These are phyloP conservation scores for Eucalyptus marginata DNA, from an alignment of 345 rosid species.

Conservation along the genomic window DNA sequence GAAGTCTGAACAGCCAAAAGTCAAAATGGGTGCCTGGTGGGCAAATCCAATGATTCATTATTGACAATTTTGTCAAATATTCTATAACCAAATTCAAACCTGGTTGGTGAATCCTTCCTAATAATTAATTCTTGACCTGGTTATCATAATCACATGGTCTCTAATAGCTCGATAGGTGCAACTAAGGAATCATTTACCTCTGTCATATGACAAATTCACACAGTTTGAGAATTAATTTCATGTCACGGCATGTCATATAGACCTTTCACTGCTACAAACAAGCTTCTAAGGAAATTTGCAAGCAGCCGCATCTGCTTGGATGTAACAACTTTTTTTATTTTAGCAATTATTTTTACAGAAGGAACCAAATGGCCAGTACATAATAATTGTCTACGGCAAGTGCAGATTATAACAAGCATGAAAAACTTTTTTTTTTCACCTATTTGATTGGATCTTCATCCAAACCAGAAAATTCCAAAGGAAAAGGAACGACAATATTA, in stretches of 20 bases:
- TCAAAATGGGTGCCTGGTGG: not conserved
- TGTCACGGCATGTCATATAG: not conserved
- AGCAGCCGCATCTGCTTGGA: not conserved
- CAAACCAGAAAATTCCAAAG: conserved; percentile 62
- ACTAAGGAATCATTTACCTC: not conserved
- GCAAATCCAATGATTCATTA: not conserved
- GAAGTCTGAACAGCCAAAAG: not conserved
- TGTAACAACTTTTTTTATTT: not conserved
- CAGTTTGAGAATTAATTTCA: not conserved
- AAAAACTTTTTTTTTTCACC: not conserved
- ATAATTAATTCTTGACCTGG: not conserved
- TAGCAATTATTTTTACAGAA: not conserved
- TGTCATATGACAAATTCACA: not conserved
- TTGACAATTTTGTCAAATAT: not conserved
- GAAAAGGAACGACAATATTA: not conserved
- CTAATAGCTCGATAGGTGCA: not conserved
- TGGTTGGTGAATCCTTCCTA: not conserved
- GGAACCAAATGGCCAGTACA: not conserved
- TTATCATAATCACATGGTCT: not conserved
- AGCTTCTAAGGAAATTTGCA: not conserved
- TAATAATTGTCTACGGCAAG: not conserved
- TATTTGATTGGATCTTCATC: not conserved
- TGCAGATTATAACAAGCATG: not conserved
- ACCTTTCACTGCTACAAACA: not conserved
- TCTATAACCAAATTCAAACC: not conserved